Percentiles rank a stretch among this genome's conserved stretches.
phyloP scores from a whole-genome alignment of 345 rosid species.

The Arabidopsis arenosa region DNA sequence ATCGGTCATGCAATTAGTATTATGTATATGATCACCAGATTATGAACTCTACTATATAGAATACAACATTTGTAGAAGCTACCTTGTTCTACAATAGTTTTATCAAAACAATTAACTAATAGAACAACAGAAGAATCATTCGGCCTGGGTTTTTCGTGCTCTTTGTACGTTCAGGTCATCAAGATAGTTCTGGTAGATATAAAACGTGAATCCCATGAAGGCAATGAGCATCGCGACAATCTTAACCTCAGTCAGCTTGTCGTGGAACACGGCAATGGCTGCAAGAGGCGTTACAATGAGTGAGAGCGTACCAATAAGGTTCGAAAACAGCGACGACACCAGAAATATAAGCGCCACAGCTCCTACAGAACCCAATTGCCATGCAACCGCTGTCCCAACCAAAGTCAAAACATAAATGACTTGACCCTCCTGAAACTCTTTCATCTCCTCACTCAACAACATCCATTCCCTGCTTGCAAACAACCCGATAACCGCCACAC shows the following conservation, averaged over 20 bases:
- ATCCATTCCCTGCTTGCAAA: conserved; percentile 53
- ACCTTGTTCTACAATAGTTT: neutral
- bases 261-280: conserved; percentile 41
- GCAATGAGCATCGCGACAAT: conserved; percentile 46
- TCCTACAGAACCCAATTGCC: conserved; percentile 49
- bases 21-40: too few relatives aligned
- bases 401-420: conserved; percentile 40
- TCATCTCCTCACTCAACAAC: conserved; percentile 44
- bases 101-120: neutral
- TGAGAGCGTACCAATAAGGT: conserved; percentile 45
- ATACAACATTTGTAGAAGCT: neutral
- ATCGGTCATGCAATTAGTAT: too few relatives aligned
- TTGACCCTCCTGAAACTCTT: conserved; percentile 43
- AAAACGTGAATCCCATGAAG: conserved; percentile 48
- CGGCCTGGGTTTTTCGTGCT: conserved; percentile 19
- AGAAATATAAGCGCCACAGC: conserved; percentile 45
- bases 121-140: conserved; percentile 13
- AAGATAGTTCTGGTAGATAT: conserved; percentile 49
- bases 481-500: conserved; percentile 40
- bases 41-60: neutral
- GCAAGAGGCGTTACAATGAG: conserved; percentile 46
- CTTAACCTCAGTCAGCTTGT: conserved; percentile 42
- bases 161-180: conserved; percentile 53
- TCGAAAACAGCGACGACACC: conserved; percentile 50
- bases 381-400: conserved; percentile 46